phyloP scores from a whole-genome alignment of 805 yeast species.

The Starmerella bombi region DNA sequence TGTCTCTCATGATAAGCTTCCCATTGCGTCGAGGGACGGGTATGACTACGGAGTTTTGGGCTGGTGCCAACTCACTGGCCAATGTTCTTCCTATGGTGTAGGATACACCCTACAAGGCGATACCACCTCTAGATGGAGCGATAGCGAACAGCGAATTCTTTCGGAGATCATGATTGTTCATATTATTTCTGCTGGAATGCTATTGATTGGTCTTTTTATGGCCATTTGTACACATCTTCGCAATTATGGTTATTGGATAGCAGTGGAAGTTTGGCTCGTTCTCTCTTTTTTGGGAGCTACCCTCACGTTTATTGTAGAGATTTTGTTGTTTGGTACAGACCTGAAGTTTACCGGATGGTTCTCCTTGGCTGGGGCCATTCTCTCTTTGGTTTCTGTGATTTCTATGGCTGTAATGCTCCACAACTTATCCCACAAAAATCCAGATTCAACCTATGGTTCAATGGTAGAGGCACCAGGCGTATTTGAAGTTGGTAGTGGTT shows the following conservation, averaged over 20 bases:
- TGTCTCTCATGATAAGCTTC: slow-evolving; percentile 32
- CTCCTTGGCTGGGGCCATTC: slow-evolving; percentile 52
- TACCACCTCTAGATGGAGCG: slow-evolving; percentile 41
- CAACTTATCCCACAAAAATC: slow-evolving; percentile 24
- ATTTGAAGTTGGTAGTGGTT: slow-evolving; percentile 4
- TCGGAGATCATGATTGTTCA: slow-evolving; percentile 54
- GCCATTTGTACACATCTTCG: slow-evolving; percentile 31
- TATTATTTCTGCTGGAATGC: slow-evolving; percentile 47
- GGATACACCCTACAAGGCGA: slow-evolving; percentile 23
- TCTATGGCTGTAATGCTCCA: slow-evolving; percentile 55
- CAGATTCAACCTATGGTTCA: slow-evolving; percentile 3
- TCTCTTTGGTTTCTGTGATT: slow-evolving; percentile 51
- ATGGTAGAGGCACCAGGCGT: neutral
- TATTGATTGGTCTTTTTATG: slow-evolving; percentile 35
- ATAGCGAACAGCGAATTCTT: slow-evolving; percentile 40
- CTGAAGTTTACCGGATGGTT: slow-evolving; percentile 81
- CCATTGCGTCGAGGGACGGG: slow-evolving; percentile 39
- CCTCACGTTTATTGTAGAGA: slow-evolving; percentile 69
- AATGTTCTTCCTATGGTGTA: slow-evolving; percentile 17
- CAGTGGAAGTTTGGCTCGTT: slow-evolving; percentile 45
- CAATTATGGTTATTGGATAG: slow-evolving; percentile 35
- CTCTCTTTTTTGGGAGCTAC: slow-evolving; percentile 58
- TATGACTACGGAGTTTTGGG: slow-evolving; percentile 61
- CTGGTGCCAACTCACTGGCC: slow-evolving; percentile 35
- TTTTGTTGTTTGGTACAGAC: slow-evolving; percentile 61